Evolutionary conservation across 2,329 filamentous ascomycete species (phyloP), one percentile per base, ranked within the genome.

Genomic region (Aspergillus brunneoviolaceus): DNA sequence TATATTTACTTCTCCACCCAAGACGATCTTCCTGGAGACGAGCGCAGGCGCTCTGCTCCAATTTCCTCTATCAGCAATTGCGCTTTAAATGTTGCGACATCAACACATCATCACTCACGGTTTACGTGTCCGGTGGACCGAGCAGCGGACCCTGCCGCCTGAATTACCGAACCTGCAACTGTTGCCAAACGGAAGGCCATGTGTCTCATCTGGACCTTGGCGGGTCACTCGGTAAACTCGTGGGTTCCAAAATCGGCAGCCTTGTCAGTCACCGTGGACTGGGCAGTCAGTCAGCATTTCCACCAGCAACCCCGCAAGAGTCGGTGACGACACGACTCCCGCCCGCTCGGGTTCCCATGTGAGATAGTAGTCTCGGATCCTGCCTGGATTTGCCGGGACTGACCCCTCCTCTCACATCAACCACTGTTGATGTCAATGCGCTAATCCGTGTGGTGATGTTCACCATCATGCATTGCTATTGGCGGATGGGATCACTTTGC

Each of bases 41-140:
- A 55, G 63, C 65, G 64, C 65, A 29, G 65, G 63, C 65, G 64
- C 60, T 60, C 27, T 64, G 56, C 58, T 60, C 55, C 55, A 27
- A 53, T 60, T 63, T 19, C 16, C 14, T 5, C 14, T 5, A 16
- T 14, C 56, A 58, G 58, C 61, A 60, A 65, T 62, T 52, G 50
- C 60, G 58, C 49, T 59, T 60, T 62, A 35, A 39, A 54, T 48
- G 59, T 63, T 57, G 58, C 61, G 60, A 61, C 58, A 61, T 62
- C 58, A 49, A 51, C 16, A 55, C 50, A 33, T 31, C 31, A 12
- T 45, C 50, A 53, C 51, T 29, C 60, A 51, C 50, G 5, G 14
- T 16, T 31, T 55, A 55, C 52, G 57, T 53, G 60, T 58, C 49
- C 7, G 39, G 53, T 51, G 45, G 51, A 63, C 59, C 48, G 60